These are phyloP conservation scores for Phytophthora brassicae DNA, from an alignment of 352 stramenopile species.

Conservation along the genomic window DNA sequence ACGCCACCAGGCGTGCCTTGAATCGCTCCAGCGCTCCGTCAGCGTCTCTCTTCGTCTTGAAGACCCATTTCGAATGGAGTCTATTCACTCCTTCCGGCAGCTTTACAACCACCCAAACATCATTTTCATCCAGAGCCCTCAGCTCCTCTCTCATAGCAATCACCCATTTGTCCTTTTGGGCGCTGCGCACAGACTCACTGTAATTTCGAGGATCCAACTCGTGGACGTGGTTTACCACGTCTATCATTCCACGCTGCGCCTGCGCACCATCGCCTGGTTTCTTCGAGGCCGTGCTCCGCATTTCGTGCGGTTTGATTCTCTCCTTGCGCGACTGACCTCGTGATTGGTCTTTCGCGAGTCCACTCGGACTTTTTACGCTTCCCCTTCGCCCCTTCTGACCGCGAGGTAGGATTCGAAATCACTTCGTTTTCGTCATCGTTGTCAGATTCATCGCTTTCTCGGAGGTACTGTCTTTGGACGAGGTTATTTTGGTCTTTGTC, in stretches of 20 bases:
- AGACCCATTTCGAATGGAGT: constrained; percentile 27
- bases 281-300: too few species aligned
- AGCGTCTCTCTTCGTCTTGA: constrained; percentile 19
- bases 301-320: too few species aligned
- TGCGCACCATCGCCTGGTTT: too few species aligned
- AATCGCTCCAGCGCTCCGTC: constrained; percentile 13
- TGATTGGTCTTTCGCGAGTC: too few species aligned
- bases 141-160: background rate
- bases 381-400: too few species aligned
- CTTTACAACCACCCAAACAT: background rate
- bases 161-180: background rate
- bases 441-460: too few species aligned
- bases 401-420: too few species aligned
- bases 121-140: constrained; percentile 7
- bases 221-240: background rate
- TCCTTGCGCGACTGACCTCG: too few species aligned
- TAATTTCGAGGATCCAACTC: background rate
- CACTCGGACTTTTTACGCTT: too few species aligned
- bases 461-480: background rate
- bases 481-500: background rate
- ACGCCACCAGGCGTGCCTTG: constrained; percentile 12
- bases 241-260: too few species aligned
- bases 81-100: background rate
- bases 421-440: too few species aligned
- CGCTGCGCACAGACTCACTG: background rate